Base-by-base conservation (phyloP, 768 basidiomycete species). In the Astraeus odoratus region DNA sequence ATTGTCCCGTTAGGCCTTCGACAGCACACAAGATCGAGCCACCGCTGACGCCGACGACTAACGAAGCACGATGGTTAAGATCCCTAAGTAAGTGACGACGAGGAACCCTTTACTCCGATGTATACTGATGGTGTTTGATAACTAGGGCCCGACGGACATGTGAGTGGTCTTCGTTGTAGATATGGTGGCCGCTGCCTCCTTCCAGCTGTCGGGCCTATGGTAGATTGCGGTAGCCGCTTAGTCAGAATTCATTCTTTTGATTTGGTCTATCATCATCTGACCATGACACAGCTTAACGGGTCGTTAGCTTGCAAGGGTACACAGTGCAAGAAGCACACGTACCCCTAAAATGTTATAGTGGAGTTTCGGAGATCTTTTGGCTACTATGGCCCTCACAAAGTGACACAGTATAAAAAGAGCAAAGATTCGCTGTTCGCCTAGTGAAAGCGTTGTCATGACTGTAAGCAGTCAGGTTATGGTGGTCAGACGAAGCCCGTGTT, bases 401-500 rank as follows among this genome's bases (percentile, higher is more conserved):
- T 99, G 61, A 97, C 95, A 48, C 95, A 99, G 69, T 99, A 98
- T 81, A 99, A 99, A 85, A 96, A 91, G 80, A 96, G 96, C 67
- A 98, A 99, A 74, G 95, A 91, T 66, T 98, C 96, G 49, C 73
- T 94, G 52, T 88, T 89, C 66, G 96, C 90, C 42, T 95, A 99
- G 75, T 96, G 96, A 75, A 98, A 99, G 83, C 88, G 96, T 62
- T 92, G 96, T 75, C 98, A 99, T 74, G 96, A 98, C 77, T 86
- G 95, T 63, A 95, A 96, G 81, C 93, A 89, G 70, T 86, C 85
- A 54, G 89, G 95, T 72, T 98, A 97, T 74, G 95, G 95, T 86
- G 95, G 95, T 74, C 95, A 99, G 79, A 99, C 95, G 49, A 99
- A 99, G 77, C 95, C 95, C 50, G 94, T 99, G 72, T 99, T 99